Evolutionary conservation across 2,329 filamentous ascomycete species (phyloP).

Genomic region (Diplodia scrobiculata): DNA sequence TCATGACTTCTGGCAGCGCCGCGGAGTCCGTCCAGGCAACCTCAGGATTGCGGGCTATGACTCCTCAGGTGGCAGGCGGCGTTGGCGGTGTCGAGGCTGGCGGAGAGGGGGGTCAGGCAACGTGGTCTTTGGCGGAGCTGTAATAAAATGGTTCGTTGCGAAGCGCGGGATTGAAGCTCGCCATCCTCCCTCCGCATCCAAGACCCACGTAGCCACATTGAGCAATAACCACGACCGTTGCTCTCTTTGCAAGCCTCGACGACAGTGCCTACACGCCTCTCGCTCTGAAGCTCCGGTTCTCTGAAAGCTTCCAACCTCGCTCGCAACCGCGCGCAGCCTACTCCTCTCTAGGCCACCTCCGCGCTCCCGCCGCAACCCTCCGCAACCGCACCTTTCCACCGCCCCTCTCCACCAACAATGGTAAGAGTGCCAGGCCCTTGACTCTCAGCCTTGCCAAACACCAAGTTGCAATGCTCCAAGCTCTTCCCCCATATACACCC

Average conservation of each 20-base stretch:
- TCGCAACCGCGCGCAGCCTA: conserved; percentile 1
- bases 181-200: conserved; percentile 11
- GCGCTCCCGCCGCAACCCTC: conserved; percentile 15
- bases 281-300: background rate
- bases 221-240: background rate
- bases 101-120: conserved; percentile 17
- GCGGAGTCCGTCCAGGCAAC: conserved; percentile 9
- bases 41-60: conserved; percentile 3
- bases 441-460: too few relatives aligned
- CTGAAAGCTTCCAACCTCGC: background rate
- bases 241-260: background rate
- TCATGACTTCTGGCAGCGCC: conserved; percentile 1
- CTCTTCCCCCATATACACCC: background rate
- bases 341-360: conserved; percentile 14
- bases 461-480: background rate
- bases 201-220: conserved; percentile 25
- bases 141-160: conserved; percentile 9
- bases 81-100: conserved; percentile 8
- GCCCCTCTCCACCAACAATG: conserved; percentile 9
- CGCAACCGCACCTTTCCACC: background rate
- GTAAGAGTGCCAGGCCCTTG: background rate
- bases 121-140: conserved; percentile 24
- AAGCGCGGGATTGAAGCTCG: conserved; percentile 19
- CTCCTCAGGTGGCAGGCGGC: conserved; percentile 7
- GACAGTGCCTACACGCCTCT: background rate